Base-by-base conservation (phyloP, 257 asterid genomes). In the Solanum ahanhuiri region DNA sequence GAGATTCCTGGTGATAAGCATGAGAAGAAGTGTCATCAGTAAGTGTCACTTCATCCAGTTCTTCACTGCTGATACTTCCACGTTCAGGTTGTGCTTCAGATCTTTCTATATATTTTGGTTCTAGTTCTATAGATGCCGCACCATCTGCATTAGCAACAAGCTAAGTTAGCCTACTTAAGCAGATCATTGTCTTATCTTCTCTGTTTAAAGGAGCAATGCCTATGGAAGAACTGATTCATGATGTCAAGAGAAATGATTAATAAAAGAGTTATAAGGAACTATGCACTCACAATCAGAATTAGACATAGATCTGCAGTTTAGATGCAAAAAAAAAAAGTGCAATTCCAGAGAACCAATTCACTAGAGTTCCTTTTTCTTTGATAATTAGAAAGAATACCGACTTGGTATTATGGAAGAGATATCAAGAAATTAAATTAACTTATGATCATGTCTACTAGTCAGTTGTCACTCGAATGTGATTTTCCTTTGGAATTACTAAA, bases 21-120 rank as follows among this genome's bases (percentile, higher is more conserved):
- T 92, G 92, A 87, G 94, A 90, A 89, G 92, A 90, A 90, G 92
- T 93, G 45, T 85, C 88, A 88, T 83, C 91, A 22, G 82, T 73
- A 73, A 73, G 82, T 58, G 92, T 86, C 84, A 89, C 67, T 45
- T 93, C 98, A 90, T 95, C 98, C 82, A 90, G 83, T 86, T 97
- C 98, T 41, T 94, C 96, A 83, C 98, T 92, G 89, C 95, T 93
- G 83, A 93, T 86, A 91, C 98, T 94, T 90, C 93, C 95, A 87
- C 91, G 93, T 87, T 91, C 97, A 69, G 89, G 96, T 9, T 69
- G 93, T 73, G 90, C 85, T 82, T 88, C 94, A 81, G 87, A 90
- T 91, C 94, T 91, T 84, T 91, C 92, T 6, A 96, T 95, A 89
- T 97, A 97, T 91, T 97, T 97, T 54, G 98, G 98, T 83, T 88